Percentiles rank a stretch among this genome's conserved stretches.
Evolutionary conservation across 768 basidiomycete species (phyloP).

Genomic region (Boletus sp.): DNA sequence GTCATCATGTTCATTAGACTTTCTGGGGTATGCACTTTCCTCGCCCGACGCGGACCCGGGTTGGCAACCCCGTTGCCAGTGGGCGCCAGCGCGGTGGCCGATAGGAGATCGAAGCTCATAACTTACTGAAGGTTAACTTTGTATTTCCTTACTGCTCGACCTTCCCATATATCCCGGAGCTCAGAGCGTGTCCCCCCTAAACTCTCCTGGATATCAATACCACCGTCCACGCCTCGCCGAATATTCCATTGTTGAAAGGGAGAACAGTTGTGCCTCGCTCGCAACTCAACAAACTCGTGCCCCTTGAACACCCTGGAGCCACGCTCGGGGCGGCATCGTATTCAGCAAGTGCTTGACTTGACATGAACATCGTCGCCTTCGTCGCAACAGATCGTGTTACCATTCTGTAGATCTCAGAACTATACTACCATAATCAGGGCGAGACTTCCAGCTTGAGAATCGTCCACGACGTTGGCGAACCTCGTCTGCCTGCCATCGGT

Average conservation of each 20-base stretch:
- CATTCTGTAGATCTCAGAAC: background rate
- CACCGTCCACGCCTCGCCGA: too few species aligned
- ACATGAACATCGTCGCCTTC: background rate
- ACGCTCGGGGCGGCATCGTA: too few species aligned
- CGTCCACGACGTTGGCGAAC: background rate
- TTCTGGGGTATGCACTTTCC: background rate
- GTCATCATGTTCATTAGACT: background rate
- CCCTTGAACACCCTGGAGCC: too few species aligned
- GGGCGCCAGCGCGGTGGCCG: background rate
- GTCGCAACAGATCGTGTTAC: background rate
- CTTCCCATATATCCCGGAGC: background rate
- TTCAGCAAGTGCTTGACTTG: background rate
- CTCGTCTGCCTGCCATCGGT: too few species aligned
- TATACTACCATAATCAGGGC: background rate
- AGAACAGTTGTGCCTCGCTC: background rate
- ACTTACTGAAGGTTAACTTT: background rate
- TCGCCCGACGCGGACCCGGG: background rate
- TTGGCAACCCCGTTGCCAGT: too few species aligned
- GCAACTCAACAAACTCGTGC: too few species aligned
- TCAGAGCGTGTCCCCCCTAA: too few species aligned
- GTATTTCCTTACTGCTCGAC: background rate
- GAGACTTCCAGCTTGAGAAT: background rate
- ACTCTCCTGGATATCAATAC: too few species aligned
- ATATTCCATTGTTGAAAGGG: background rate
- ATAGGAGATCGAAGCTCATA: background rate